Base-by-base conservation (phyloP, 331 rosid species). In the Erythrophleum ivorense region DNA sequence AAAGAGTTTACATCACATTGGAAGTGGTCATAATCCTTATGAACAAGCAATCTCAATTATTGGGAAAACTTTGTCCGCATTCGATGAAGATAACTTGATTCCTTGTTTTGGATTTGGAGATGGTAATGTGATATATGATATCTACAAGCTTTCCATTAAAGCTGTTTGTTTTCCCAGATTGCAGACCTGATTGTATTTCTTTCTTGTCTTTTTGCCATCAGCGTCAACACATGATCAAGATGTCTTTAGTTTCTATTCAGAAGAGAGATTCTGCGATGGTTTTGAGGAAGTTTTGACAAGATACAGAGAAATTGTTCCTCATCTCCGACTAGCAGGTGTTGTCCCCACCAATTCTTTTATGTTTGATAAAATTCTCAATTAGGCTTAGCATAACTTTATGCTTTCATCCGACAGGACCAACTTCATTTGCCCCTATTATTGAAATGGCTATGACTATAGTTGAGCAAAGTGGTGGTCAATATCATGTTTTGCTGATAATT, bases 51-150 rank as follows among this genome's bases (percentile, higher is more conserved):
- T 95, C 75, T 88, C 98, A 15, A 95, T 95, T 72, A 95, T 93
- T 49, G 98, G 98, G 13, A 91, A 88, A 85, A 93, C 97, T 50
- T 73, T 95, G 78, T 91, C 98, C 1, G 84, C 85, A 62, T 95
- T 95, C 0, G 98, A 95, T 33, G 98, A 95, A 78, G 98, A 93
- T 78, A 93, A 93, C 87, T 84, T 89, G 86, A 93, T 95, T 89
- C 98, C 98, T 38, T 95, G 98, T 77, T 95, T 72, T 84, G 98
- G 98, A 81, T 95, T 95, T 38, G 98, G 98, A 87, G 97, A 95
- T 73, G 97, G 98, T 95, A 91, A 86, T 34, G 38, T 29, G 60
- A 14, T 36, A 73, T 76, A 49, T 41, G 29, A 40, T 6, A 15
- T 52, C 50, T 79, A 79, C 33, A 2, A 64, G 31, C 43, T 50